These are phyloP conservation scores for Lathyrus sativus DNA, from an alignment of 306 rosid species.

Conservation along the genomic window DNA sequence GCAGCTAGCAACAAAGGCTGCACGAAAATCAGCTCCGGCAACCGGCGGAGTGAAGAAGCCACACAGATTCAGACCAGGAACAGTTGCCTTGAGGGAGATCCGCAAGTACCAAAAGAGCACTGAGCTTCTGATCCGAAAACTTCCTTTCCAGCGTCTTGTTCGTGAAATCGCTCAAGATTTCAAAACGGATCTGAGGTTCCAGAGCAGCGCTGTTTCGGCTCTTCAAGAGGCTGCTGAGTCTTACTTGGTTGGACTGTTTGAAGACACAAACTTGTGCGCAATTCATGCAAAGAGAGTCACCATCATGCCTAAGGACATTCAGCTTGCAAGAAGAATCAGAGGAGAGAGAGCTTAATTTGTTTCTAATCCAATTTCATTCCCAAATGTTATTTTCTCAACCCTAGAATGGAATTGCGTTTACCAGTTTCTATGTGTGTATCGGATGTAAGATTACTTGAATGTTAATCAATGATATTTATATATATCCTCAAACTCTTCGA, in stretches of 20 bases:
- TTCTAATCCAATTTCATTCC: neutral
- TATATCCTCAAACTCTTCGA: no score
- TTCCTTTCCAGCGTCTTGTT: conserved; percentile 9
- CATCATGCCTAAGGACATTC: conserved; percentile 4
- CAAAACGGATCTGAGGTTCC: neutral
- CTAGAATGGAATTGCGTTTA: neutral
- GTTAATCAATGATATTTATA: neutral
- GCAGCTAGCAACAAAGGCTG: neutral
- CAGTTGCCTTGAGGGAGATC: neutral
- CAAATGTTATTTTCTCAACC: neutral
- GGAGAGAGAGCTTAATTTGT: neutral
- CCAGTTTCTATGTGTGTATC: neutral
- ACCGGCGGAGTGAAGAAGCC: conserved; percentile 9
- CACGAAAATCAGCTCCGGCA: neutral
- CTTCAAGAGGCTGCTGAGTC: neutral
- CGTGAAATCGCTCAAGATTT: conserved; percentile 6
- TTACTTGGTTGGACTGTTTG: neutral
- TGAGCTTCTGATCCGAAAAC: neutral
- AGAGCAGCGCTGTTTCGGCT: neutral
- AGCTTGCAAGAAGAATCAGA: neutral
- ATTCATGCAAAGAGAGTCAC: neutral
- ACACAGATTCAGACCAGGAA: conserved; percentile 5
- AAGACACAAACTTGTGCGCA: neutral
- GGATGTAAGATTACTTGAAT: neutral
- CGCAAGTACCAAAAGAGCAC: conserved; percentile 3